Conservation (phyloP, 495 filamentous ascomycete genomes). For the Rhypophila decipiens region DNA sequence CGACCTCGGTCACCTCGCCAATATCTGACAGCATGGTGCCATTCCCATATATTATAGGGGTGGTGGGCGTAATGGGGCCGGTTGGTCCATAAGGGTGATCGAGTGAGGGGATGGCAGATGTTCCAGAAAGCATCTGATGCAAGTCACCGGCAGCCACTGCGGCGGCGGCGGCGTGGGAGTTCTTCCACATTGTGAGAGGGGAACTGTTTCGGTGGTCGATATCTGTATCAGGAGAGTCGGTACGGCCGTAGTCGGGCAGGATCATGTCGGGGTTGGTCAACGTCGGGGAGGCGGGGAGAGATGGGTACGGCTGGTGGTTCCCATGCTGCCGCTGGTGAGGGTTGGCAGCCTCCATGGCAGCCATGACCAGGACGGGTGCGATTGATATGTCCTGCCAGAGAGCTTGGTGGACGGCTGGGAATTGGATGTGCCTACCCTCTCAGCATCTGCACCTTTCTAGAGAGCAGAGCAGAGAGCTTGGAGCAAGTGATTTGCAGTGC, state of each 20-base stretch:
- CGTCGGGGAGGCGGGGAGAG: slow-evolving; percentile 63
- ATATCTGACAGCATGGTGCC: slow-evolving; percentile 66
- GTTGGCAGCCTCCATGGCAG: slow-evolving; percentile 28
- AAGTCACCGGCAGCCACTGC: slow-evolving; percentile 20
- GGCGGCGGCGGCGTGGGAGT: slow-evolving; percentile 25
- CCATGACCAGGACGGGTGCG: slow-evolving; percentile 14
- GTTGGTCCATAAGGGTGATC: slow-evolving; percentile 35
- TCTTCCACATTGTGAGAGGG: slow-evolving; percentile 41
- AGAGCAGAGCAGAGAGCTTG: too few species aligned
- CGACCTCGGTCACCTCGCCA: slow-evolving; percentile 60
- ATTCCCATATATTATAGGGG: slow-evolving; percentile 54
- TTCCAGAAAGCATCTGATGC: slow-evolving; percentile 25
- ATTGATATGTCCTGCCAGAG: background rate
- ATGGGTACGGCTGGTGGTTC: slow-evolving; percentile 27
- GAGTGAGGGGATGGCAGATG: slow-evolving; percentile 12
- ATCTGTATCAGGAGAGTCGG: slow-evolving; percentile 37
- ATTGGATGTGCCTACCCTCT: background rate
- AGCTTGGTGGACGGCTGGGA: background rate
- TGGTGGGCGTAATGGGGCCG: slow-evolving; percentile 49
- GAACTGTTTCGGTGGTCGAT: slow-evolving; percentile 27
- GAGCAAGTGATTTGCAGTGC: too few species aligned
- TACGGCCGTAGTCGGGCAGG: slow-evolving; percentile 59
- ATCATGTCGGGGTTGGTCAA: slow-evolving; percentile 95
- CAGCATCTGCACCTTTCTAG: too few species aligned
- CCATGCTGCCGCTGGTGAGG: slow-evolving; percentile 22